phyloP scores from a whole-genome alignment of 1,139 yeast genomes.

The Williopsis jadinii region DNA sequence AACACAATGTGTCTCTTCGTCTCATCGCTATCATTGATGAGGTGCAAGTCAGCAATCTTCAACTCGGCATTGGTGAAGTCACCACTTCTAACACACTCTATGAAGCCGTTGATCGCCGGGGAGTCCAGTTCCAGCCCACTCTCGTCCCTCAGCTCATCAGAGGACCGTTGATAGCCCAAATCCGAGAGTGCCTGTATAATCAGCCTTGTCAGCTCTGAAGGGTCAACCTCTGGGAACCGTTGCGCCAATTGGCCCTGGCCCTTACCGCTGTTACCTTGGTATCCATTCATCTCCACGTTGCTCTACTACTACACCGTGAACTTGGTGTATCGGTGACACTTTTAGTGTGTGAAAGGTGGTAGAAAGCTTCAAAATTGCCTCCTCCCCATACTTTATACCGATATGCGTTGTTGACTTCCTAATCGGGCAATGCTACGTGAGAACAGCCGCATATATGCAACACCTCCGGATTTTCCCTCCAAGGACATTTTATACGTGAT shows the following conservation, averaged over 20 bases:
- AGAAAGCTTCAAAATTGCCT: no score
- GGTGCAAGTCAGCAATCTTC: slow-evolving; percentile 25
- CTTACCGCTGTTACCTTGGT: no score
- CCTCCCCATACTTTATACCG: background rate
- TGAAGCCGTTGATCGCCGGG: slow-evolving; percentile 33
- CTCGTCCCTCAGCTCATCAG: slow-evolving; percentile 32
- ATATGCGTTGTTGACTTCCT: background rate
- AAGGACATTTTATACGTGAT: no score
- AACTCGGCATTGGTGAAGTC: slow-evolving; percentile 35
- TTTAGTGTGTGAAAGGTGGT: no score
- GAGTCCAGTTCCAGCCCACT: slow-evolving; percentile 35
- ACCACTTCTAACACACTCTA: slow-evolving; percentile 34
- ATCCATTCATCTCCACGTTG: background rate
- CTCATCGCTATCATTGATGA: slow-evolving; percentile 14
- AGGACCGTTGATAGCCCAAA: slow-evolving; percentile 37
- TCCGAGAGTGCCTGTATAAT: slow-evolving; percentile 43
- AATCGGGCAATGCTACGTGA: background rate
- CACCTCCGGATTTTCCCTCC: background rate
- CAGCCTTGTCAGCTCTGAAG: slow-evolving; percentile 39
- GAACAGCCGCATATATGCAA: background rate
- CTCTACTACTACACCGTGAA: background rate
- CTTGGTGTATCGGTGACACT: no score
- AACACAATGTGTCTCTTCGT: slow-evolving; percentile 24
- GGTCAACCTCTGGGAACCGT: slow-evolving; percentile 23
- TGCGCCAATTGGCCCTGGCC: background rate